phyloP scores from a whole-genome alignment of 768 basidiomycete species.

The Collybiopsis confluens region DNA sequence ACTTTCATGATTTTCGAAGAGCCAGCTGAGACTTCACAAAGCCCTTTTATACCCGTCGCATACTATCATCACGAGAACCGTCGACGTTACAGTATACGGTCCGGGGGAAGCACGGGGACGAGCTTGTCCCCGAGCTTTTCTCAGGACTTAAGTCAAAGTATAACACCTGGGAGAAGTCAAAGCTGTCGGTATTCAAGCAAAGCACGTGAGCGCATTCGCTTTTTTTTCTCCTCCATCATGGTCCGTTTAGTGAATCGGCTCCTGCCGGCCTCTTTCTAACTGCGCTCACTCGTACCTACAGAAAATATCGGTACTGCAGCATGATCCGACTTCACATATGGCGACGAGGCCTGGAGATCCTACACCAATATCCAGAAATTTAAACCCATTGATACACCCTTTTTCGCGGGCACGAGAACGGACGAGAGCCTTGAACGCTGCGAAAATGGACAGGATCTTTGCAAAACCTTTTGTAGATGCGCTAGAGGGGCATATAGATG shows the following conservation, averaged over 20 bases:
- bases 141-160: too few species aligned
- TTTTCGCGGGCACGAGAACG: slow-evolving; percentile 92
- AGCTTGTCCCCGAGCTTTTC: too few species aligned
- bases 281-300: slow-evolving; percentile 22
- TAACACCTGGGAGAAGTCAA: too few species aligned
- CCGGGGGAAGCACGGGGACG: neutral
- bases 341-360: slow-evolving; percentile 77
- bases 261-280: neutral
- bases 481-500: slow-evolving; percentile 91
- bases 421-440: slow-evolving; percentile 88
- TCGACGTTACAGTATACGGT: neutral
- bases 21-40: neutral
- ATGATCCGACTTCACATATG: slow-evolving; percentile 71
- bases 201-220: too few species aligned
- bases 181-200: too few species aligned
- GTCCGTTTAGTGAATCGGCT: neutral
- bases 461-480: slow-evolving; percentile 93
- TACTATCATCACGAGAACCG: neutral
- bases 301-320: slow-evolving; percentile 88
- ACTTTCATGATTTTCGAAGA: neutral
- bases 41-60: neutral
- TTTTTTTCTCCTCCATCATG: neutral
- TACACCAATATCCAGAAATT: slow-evolving; percentile 84
- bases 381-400: slow-evolving; percentile 93
- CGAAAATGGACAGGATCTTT: slow-evolving; percentile 96